Percentiles rank a stretch among this genome's conserved stretches.
Evolutionary conservation across 257 asterid genomes (phyloP).

Genomic region (Solanum verrucosum): DNA sequence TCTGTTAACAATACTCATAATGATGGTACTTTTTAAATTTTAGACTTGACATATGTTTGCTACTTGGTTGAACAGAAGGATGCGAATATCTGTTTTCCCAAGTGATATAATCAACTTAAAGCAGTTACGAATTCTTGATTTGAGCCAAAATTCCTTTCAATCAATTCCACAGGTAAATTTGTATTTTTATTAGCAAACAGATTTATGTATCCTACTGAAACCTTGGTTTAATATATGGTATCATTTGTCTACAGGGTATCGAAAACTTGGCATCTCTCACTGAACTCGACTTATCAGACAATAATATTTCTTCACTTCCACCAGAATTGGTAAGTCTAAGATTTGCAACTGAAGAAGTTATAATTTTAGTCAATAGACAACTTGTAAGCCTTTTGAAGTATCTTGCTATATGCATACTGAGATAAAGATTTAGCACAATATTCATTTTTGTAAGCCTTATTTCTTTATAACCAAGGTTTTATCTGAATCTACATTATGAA

Average conservation of each 20-base stretch:
- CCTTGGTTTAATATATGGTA: background rate
- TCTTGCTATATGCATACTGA: background rate
- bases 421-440: background rate
- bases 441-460: background rate
- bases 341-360: background rate
- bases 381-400: background rate
- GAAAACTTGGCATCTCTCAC: slow-evolving; percentile 57
- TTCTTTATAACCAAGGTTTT: background rate
- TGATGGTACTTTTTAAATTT: background rate
- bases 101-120: slow-evolving; percentile 46
- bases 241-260: slow-evolving; percentile 50
- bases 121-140: slow-evolving; percentile 67
- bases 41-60: slow-evolving; percentile 12
- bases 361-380: background rate
- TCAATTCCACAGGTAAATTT: slow-evolving; percentile 63
- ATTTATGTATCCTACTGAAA: background rate
- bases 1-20: slow-evolving; percentile 8
- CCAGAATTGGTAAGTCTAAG: slow-evolving; percentile 62
- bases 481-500: background rate
- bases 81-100: slow-evolving; percentile 65
- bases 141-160: slow-evolving; percentile 78
- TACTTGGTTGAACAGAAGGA: slow-evolving; percentile 55
- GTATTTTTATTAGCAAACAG: background rate
- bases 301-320: slow-evolving; percentile 72
- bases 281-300: slow-evolving; percentile 82